Conservation (phyloP, 2,329 filamentous ascomycete genomes). For the Chalara sp. region DNA sequence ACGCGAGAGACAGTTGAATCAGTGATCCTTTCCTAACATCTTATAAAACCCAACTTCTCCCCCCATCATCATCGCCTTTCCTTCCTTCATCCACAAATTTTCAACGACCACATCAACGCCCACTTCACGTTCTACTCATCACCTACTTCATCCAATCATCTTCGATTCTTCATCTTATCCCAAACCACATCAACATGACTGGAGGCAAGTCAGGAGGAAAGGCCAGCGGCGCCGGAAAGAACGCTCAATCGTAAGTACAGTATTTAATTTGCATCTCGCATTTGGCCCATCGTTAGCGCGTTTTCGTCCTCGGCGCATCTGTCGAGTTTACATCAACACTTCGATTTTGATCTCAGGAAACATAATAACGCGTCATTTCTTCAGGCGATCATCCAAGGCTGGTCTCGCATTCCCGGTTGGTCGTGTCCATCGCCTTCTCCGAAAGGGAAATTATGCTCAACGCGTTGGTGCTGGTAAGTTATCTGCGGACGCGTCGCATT, state of each 20-base stretch:
- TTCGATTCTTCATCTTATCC: background rate
- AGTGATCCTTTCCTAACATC: no score
- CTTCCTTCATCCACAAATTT: slow-evolving; percentile 12
- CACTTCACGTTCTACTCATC: background rate
- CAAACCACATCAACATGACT: slow-evolving; percentile 82
- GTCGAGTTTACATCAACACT: background rate
- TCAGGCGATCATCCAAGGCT: slow-evolving; percentile 95
- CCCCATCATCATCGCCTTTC: slow-evolving; percentile 4
- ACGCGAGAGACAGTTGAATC: no score
- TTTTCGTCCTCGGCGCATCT: slow-evolving; percentile 31
- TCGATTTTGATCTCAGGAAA: background rate
- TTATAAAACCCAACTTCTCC: slow-evolving; percentile 1
- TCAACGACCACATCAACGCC: slow-evolving; percentile 10
- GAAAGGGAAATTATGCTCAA: slow-evolving; percentile 99
- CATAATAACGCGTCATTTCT: slow-evolving; percentile 1
- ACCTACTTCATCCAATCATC: background rate
- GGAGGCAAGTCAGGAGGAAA: slow-evolving; percentile 99
- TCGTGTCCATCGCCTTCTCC: slow-evolving; percentile 97
- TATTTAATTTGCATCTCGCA: background rate
- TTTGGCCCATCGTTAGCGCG: background rate
- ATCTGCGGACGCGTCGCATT: slow-evolving; percentile 1
- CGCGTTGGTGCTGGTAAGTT: slow-evolving; percentile 87
- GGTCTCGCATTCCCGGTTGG: slow-evolving; percentile 98
- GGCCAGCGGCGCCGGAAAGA: slow-evolving; percentile 91
- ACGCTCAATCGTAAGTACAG: slow-evolving; percentile 91